These are phyloP conservation scores for Pyricularia sp. DNA, from an alignment of 2,329 filamentous ascomycete species.

Conservation along the genomic window DNA sequence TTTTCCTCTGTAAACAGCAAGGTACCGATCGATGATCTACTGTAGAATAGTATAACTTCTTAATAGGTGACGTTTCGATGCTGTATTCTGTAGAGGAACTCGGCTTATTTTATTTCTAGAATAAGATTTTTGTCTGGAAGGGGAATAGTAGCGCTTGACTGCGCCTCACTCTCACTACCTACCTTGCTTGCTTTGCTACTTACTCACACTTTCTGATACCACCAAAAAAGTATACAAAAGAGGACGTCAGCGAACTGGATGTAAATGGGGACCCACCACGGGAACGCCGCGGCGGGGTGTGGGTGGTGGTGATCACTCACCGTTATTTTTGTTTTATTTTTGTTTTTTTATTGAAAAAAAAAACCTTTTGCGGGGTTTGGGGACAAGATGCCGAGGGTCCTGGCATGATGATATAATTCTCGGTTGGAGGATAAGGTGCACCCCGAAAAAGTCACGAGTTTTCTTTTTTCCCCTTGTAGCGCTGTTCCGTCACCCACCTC, in stretches of 20 bases:
- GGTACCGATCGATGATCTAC: neutral
- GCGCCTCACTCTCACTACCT: neutral
- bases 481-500: neutral
- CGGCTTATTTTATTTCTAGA: neutral
- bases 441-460: neutral
- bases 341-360: no score
- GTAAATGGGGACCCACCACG: neutral
- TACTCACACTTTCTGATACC: neutral
- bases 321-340: neutral
- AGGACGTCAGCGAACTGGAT: neutral
- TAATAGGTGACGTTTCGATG: neutral
- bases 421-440: neutral
- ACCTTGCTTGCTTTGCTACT: neutral
- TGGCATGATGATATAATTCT: neutral
- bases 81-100: neutral
- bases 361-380: neutral
- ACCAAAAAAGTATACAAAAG: neutral
- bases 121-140: neutral
- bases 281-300: neutral
- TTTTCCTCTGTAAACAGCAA: neutral
- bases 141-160: neutral
- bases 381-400: neutral
- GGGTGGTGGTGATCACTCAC: neutral
- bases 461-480: neutral
- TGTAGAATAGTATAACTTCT: no score